phyloP scores from a whole-genome alignment of 2,329 filamentous ascomycete species.

The Colletotrichum orbiculare region DNA sequence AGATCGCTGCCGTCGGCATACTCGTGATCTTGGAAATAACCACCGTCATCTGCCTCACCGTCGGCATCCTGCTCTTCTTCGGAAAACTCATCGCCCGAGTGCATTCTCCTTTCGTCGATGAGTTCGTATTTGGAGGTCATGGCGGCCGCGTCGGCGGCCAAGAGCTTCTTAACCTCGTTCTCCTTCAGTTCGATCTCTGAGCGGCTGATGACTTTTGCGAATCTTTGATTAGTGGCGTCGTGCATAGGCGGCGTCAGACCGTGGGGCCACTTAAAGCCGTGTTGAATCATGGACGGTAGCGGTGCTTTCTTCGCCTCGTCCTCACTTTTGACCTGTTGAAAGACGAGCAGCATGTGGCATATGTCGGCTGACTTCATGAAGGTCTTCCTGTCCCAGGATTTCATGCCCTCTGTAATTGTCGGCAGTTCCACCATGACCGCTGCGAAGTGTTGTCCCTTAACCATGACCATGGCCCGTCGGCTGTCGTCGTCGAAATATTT shows the following conservation, averaged over 20 bases:
- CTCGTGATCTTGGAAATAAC: constrained; percentile 50
- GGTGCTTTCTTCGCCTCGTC: constrained; percentile 73
- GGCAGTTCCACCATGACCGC: constrained; percentile 85
- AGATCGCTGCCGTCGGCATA: constrained; percentile 43
- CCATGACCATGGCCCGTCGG: constrained; percentile 76
- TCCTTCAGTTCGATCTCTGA: constrained; percentile 89
- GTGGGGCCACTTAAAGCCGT: constrained; percentile 80
- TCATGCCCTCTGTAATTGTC: constrained; percentile 90
- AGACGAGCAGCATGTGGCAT: constrained; percentile 87
- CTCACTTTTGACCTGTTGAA: constrained; percentile 74
- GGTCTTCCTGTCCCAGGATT: constrained; percentile 89
- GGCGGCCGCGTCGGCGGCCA: constrained; percentile 75
- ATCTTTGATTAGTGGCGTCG: constrained; percentile 83
- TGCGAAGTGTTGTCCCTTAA: constrained; percentile 78
- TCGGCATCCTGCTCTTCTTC: constrained; percentile 65
- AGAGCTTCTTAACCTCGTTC: constrained; percentile 78
- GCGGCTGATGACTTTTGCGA: constrained; percentile 84
- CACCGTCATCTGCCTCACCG: constrained; percentile 58
- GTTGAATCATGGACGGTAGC: constrained; percentile 78
- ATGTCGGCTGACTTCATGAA: constrained; percentile 92
- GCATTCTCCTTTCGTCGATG: constrained; percentile 61
- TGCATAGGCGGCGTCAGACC: constrained; percentile 90
- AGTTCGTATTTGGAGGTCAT: constrained; percentile 72
- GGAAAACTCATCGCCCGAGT: constrained; percentile 64
- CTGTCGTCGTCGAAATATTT: constrained; percentile 82